phyloP scores from a whole-genome alignment of 495 filamentous ascomycete species.

The Penicillium flavigenum region DNA sequence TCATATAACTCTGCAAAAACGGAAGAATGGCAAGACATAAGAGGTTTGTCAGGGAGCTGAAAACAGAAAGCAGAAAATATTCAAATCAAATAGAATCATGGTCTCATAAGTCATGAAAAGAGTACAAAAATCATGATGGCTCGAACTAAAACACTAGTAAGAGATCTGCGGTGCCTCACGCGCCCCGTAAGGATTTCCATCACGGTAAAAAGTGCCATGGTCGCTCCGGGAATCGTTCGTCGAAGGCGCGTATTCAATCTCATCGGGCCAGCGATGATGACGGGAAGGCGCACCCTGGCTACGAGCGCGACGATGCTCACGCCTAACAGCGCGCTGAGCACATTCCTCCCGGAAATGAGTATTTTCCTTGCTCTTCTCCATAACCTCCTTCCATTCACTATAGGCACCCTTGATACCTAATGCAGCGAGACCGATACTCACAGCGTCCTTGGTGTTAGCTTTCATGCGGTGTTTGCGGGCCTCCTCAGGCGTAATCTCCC shows the following conservation, averaged over 20 bases:
- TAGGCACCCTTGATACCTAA: conserved; percentile 83
- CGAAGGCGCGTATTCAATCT: conserved; percentile 23
- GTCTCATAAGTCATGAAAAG: conserved; percentile 14
- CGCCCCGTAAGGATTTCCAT: conserved; percentile 21
- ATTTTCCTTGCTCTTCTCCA: conserved; percentile 57
- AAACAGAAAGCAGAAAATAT: background rate
- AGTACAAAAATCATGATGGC: background rate
- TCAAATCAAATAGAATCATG: conserved; percentile 1
- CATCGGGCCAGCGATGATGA: conserved; percentile 29
- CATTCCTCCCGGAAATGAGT: conserved; percentile 53
- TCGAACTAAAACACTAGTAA: conserved; percentile 13
- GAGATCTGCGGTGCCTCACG: conserved; percentile 10
- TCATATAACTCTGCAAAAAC: background rate
- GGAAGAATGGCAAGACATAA: background rate
- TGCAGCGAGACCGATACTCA: conserved; percentile 78
- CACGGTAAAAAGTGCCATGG: conserved; percentile 11
- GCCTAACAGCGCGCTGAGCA: conserved; percentile 39
- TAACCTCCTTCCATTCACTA: conserved; percentile 68
- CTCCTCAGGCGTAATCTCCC: conserved; percentile 70
- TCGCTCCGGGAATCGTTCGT: conserved; percentile 1
- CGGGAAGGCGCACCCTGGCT: conserved; percentile 20
- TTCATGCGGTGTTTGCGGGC: conserved; percentile 73
- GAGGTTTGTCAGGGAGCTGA: background rate
- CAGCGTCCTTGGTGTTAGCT: conserved; percentile 70
- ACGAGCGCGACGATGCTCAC: conserved; percentile 20